These are phyloP conservation scores for Clarireedia paspali DNA, from an alignment of 2,329 filamentous ascomycete genomes.

Conservation along the genomic window DNA sequence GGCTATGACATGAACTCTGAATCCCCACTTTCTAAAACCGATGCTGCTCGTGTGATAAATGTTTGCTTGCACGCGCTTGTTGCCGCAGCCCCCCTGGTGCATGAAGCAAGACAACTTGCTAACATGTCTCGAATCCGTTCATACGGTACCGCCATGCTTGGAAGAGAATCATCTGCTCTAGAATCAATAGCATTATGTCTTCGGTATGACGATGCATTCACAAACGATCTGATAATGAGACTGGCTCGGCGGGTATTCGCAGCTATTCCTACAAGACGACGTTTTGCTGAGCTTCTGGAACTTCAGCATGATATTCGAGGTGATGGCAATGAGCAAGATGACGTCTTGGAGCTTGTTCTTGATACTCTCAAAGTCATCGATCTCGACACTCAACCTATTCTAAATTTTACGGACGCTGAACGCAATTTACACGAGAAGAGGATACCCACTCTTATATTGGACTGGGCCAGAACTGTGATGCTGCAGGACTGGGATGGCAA, in stretches of 20 bases:
- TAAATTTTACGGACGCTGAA: conserved; percentile 44
- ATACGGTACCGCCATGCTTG: conserved; percentile 34
- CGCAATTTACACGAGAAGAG: conserved; percentile 49
- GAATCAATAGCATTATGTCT: conserved; percentile 45
- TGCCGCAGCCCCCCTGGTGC: conserved; percentile 42
- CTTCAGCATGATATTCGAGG: conserved; percentile 20
- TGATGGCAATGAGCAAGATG: conserved; percentile 17
- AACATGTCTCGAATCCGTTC: conserved; percentile 54
- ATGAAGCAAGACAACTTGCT: conserved; percentile 34
- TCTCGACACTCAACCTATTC: conserved; percentile 24
- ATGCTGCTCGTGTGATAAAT: conserved; percentile 32
- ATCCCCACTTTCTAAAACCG: conserved; percentile 19
- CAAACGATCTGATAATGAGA: conserved; percentile 50
- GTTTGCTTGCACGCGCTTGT: conserved; percentile 57
- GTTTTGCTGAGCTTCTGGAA: conserved; percentile 25
- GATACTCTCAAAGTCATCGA: conserved; percentile 37
- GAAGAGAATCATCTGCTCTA: conserved; percentile 37
- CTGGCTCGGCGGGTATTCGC: conserved; percentile 51
- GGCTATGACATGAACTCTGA: conserved; percentile 2
- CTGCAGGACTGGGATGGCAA: conserved; percentile 75
- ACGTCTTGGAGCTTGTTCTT: conserved; percentile 22
- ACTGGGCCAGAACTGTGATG: conserved; percentile 69
- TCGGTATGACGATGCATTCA: conserved; percentile 56
- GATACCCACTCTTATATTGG: conserved; percentile 50
- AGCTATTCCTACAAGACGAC: conserved; percentile 37